Evolutionary conservation across 2,329 filamentous ascomycete genomes (phyloP).

Genomic region (Epichloe glyceriae): DNA sequence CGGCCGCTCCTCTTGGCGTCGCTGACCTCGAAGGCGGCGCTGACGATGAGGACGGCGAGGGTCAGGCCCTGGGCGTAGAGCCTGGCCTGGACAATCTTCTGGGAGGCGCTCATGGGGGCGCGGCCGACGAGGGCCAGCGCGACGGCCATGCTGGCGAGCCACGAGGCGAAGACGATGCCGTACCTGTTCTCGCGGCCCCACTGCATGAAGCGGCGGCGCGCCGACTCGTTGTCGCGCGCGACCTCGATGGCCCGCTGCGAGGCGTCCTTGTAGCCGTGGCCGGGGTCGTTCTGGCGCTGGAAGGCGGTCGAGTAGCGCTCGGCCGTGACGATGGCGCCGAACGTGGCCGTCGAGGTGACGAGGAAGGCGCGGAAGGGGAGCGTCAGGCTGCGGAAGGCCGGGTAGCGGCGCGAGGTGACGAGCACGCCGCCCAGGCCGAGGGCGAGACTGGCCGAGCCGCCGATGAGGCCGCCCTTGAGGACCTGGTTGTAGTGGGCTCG

Average conservation of each 20-base stretch:
- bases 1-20: slow-evolving; percentile 62
- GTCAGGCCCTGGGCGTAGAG: slow-evolving; percentile 89
- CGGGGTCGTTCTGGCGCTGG: slow-evolving; percentile 57
- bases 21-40: slow-evolving; percentile 65
- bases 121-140: slow-evolving; percentile 66
- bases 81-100: slow-evolving; percentile 90
- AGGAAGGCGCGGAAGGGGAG: slow-evolving; percentile 87
- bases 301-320: slow-evolving; percentile 55
- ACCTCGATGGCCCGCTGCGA: slow-evolving; percentile 43
- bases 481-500: slow-evolving; percentile 70
- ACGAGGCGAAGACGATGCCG: slow-evolving; percentile 68
- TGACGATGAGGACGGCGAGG: slow-evolving; percentile 68
- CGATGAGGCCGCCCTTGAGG: slow-evolving; percentile 64
- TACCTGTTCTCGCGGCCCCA: slow-evolving; percentile 78
- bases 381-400: slow-evolving; percentile 68
- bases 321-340: slow-evolving; percentile 76
- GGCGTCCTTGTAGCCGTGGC: slow-evolving; percentile 51
- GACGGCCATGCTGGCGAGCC: slow-evolving; percentile 67
- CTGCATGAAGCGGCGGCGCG: slow-evolving; percentile 47
- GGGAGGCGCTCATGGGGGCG: slow-evolving; percentile 57
- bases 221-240: slow-evolving; percentile 41
- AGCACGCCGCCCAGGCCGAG: slow-evolving; percentile 55
- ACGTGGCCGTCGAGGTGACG: slow-evolving; percentile 68
- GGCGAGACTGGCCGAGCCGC: slow-evolving; percentile 54
- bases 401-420: slow-evolving; percentile 57